Evolutionary conservation across 768 basidiomycete species (phyloP), one percentile per base, ranked within the genome.

Genomic region (Xerocomus potaroensis): DNA sequence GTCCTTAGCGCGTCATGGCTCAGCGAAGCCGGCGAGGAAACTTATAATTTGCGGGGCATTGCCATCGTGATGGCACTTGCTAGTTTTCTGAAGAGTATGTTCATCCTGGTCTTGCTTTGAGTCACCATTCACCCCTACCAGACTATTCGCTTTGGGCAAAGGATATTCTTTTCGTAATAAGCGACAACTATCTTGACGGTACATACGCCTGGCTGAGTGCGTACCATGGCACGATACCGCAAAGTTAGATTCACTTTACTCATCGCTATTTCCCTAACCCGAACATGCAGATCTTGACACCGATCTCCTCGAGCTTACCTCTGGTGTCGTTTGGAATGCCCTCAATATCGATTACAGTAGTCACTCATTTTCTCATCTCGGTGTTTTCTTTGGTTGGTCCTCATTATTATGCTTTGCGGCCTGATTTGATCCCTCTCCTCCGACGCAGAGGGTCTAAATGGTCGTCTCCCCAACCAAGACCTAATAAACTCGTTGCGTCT

Each of bases 311-410:
- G 66, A 71, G 27, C 60, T 89, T 19, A 65, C 80, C 2, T 90
- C 91, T 3, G 94, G 93, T 3, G 86, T 93, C 6, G 87, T 99
- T 34, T 99, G 96, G 96, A 91, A 89, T 1, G 92, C 92, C 10
- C 68, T 99, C 37, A 88, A 87, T 56, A 80, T 99, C 34, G 96
- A 98, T 63, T 98, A 97, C 64, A 91, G 93, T 1, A 89, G 92
- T 0, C 95, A 99, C 66, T 97, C 94, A 0, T 95, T 98, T 68
- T 91, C 88, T 9, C 91, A 97, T 61, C 73, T 98, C 2, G 95
- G 96, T n/a, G 69, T 98, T 9, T 97, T 91, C 69, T 89, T 86
- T 65, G 95, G 95, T 92, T 15, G 45, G 83, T 35, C 42, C n/a
- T 41, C 23, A 1, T 41, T 9, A 29, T 23, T 24, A n/a, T 31